These are phyloP conservation scores for Pichia sp. DNA, from an alignment of 1,139 yeast species.

Conservation along the genomic window DNA sequence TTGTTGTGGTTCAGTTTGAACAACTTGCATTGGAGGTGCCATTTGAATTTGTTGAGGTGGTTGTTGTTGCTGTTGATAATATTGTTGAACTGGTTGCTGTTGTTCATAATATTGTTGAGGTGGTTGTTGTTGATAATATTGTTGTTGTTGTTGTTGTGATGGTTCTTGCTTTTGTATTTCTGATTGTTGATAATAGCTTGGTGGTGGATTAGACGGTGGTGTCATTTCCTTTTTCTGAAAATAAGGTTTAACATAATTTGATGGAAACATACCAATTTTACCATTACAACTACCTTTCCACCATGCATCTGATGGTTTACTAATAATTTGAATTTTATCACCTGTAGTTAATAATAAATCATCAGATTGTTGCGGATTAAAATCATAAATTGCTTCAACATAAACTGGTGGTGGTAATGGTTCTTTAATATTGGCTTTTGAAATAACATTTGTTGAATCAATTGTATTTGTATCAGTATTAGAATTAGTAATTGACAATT, in stretches of 20 bases:
- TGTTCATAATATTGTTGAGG: constrained; percentile 8
- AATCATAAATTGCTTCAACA: constrained; percentile 14
- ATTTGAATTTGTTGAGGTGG: constrained; percentile 2
- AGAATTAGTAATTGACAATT: background rate
- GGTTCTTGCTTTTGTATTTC: constrained; percentile 12
- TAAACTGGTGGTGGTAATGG: constrained; percentile 4
- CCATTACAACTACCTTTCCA: constrained; percentile 68
- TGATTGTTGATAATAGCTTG: constrained; percentile 11
- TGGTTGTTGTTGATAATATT: constrained; percentile 12
- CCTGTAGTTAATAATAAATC: constrained; percentile 50
- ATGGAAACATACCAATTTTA: constrained; percentile 77
- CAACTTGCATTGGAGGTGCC: background rate
- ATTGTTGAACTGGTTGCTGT: constrained; percentile 11
- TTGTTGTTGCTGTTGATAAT: constrained; percentile 15
- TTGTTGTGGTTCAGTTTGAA: constrained; percentile 12
- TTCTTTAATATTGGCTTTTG: background rate
- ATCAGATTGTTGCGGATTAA: constrained; percentile 26
- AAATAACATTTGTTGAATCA: too few relatives aligned
- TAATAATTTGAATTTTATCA: constrained; percentile 61
- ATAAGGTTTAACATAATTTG: constrained; percentile 58
- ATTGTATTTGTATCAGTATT: too few relatives aligned
- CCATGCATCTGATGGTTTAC: constrained; percentile 82
- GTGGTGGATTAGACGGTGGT: constrained; percentile 6
- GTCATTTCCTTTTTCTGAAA: background rate
- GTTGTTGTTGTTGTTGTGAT: constrained; percentile 12